phyloP scores from a whole-genome alignment of 192 early-diverging fungal species.

The Allomyces macrogynus region DNA sequence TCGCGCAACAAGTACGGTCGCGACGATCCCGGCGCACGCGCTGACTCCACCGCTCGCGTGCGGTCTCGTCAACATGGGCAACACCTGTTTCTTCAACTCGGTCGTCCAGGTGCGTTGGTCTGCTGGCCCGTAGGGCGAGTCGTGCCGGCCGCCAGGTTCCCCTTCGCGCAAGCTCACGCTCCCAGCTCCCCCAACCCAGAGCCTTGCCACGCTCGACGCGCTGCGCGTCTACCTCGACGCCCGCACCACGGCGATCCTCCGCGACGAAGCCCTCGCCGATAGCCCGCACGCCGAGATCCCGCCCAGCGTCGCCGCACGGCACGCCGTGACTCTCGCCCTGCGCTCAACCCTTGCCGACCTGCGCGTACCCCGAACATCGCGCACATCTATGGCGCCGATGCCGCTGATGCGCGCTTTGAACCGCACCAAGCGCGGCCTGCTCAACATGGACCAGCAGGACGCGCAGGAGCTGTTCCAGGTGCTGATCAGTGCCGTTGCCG shows the following conservation, averaged over 20 bases:
- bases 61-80: conserved; percentile 49
- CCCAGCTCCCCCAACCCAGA: too few relatives aligned
- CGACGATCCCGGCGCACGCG: too few relatives aligned
- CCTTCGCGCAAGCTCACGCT: too few relatives aligned
- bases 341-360: conserved; percentile 13
- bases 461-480: conserved; percentile 48
- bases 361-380: conserved; percentile 9
- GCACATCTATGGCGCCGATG: conserved; percentile 23
- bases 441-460: conserved; percentile 45
- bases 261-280: conserved; percentile 3
- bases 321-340: conserved; percentile 8
- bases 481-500: conserved; percentile 34
- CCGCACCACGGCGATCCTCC: neutral
- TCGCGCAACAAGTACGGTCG: too few relatives aligned
- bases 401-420: conserved; percentile 26
- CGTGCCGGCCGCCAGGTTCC: too few relatives aligned
- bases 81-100: conserved; percentile 67
- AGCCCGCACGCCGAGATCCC: conserved; percentile 4
- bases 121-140: too few relatives aligned
- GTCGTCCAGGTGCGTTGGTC: conserved; percentile 28
- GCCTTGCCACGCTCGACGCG: neutral
- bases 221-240: neutral
- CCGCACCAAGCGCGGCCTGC: conserved; percentile 33
- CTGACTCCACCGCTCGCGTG: conserved; percentile 9
- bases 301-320: conserved; percentile 5